Evolutionary conservation across 306 rosid species (phyloP).

Genomic region (Pyrus communis): DNA sequence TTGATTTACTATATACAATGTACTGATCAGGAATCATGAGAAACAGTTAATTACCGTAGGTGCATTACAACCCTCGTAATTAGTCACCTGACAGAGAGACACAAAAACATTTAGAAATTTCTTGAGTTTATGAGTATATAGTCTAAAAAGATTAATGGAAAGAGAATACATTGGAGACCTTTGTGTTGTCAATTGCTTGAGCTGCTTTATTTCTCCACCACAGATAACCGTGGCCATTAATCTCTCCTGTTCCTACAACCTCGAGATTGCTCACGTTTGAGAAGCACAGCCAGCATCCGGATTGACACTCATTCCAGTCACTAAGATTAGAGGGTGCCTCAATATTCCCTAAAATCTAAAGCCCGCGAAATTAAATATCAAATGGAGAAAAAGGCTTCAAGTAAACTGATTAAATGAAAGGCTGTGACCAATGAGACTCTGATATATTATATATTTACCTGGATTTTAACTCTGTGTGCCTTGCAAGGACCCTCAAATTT

Average conservation of each 20-base stretch:
- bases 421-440: no score
- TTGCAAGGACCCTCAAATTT: slow-evolving; percentile 26
- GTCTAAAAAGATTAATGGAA: no score
- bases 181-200: not conserved
- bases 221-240: not conserved
- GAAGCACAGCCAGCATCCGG: not conserved
- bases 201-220: not conserved
- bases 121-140: no score
- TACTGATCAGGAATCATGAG: no score
- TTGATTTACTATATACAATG: no score
- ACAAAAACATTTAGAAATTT: no score
- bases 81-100: no score
- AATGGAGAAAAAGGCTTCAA: no score
- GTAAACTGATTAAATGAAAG: no score
- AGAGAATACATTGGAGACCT: no score
- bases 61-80: no score
- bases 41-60: no score
- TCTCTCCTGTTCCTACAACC: not conserved
- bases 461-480: slow-evolving; percentile 2
- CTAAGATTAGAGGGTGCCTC: not conserved
- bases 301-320: not conserved
- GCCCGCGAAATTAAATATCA: not conserved
- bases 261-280: not conserved
- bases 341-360: not conserved
- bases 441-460: not conserved